These are phyloP conservation scores for Miamiensis avidus DNA, from an alignment of 169 alveolate genomes.

Conservation along the genomic window DNA sequence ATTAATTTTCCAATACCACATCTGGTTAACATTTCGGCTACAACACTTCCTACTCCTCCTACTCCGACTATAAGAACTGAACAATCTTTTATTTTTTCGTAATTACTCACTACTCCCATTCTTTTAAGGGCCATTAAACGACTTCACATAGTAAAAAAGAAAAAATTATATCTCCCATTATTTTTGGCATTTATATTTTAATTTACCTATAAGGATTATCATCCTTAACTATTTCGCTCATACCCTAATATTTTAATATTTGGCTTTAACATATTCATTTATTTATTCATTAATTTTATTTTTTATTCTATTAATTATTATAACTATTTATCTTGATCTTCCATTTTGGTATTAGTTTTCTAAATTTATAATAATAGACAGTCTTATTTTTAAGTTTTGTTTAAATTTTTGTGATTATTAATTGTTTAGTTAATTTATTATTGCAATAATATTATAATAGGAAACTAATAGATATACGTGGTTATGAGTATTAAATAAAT, in stretches of 20 bases:
- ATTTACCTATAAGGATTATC: slow-evolving; percentile 42
- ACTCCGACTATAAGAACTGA: slow-evolving; percentile 93
- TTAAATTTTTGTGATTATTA: too few relatives aligned
- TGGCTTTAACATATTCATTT: slow-evolving; percentile 5
- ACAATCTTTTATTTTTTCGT: slow-evolving; percentile 78
- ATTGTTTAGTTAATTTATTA: too few relatives aligned
- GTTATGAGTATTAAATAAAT: too few relatives aligned
- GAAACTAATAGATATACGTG: too few relatives aligned
- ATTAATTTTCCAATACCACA: slow-evolving; percentile 95
- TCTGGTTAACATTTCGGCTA: slow-evolving; percentile 95
- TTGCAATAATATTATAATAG: too few relatives aligned
- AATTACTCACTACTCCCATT: slow-evolving; percentile 95
- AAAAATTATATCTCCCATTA: slow-evolving; percentile 50
- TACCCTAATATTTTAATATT: slow-evolving; percentile 24
- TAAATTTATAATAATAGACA: too few relatives aligned
- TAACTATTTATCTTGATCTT: background rate
- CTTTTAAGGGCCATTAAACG: slow-evolving; percentile 92
- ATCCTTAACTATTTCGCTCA: slow-evolving; percentile 47
- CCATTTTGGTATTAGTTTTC: background rate
- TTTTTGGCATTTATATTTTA: background rate
- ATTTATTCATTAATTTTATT: slow-evolving; percentile 21
- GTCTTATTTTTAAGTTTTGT: too few relatives aligned
- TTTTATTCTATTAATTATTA: slow-evolving; percentile 13
- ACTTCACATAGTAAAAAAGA: slow-evolving; percentile 78
- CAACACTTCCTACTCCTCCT: slow-evolving; percentile 97